A percentile compares a stretch with the other conserved stretches of the same genome.
These are phyloP conservation scores for Cytospora piceae DNA, from an alignment of 2,329 filamentous ascomycete genomes.

Conservation along the genomic window DNA sequence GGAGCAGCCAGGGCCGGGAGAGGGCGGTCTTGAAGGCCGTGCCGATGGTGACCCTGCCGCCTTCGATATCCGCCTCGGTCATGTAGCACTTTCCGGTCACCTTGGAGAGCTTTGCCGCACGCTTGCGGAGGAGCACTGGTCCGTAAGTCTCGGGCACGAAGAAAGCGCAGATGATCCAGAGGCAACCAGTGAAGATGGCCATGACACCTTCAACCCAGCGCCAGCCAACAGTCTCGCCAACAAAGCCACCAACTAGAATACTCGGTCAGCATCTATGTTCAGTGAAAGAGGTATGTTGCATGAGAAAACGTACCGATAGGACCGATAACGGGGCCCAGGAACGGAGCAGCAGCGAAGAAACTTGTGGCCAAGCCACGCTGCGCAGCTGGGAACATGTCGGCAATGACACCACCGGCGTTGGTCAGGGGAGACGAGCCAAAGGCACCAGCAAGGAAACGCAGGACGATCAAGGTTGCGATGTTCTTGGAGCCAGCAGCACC, in stretches of 20 bases:
- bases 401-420: conserved; percentile 65
- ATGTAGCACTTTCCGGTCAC: conserved; percentile 60
- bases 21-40: conserved; percentile 60
- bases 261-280: conserved; percentile 46
- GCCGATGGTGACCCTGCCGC: conserved; percentile 47
- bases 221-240: conserved; percentile 64
- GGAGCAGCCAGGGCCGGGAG: conserved; percentile 65
- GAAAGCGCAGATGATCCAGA: conserved; percentile 58
- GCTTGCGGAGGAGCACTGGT: conserved; percentile 57
- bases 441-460: conserved; percentile 69
- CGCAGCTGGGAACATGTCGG: conserved; percentile 62
- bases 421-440: conserved; percentile 67
- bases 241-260: conserved; percentile 56
- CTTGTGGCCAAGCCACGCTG: conserved; percentile 62
- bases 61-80: conserved; percentile 50
- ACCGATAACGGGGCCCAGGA: conserved; percentile 62
- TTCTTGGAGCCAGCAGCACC: conserved; percentile 60
- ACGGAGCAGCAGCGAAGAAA: conserved; percentile 65
- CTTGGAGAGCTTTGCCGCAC: conserved; percentile 55
- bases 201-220: conserved; percentile 67
- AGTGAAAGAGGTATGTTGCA: conserved; percentile 15
- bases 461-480: conserved; percentile 63
- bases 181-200: conserved; percentile 61
- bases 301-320: conserved; percentile 19
- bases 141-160: conserved; percentile 64